Base-by-base conservation (phyloP, 164 flowering plant genomes). In the Piper betle region DNA sequence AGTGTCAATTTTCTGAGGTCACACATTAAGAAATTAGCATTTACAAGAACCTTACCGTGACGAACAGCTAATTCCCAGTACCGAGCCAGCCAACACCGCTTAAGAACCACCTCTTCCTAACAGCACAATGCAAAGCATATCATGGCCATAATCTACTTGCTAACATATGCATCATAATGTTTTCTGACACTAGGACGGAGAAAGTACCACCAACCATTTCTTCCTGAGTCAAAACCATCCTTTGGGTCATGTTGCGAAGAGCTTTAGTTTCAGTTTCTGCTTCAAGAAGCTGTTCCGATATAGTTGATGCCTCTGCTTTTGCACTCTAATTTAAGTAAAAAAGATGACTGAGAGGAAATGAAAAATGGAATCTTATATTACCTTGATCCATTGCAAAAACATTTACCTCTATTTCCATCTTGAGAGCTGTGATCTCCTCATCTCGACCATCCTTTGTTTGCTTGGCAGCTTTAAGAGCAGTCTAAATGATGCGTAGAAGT, bases 21-120 rank as follows among this genome's bases (percentile, higher is more conserved):
- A n/a, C n/a, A n/a, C n/a, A n/a, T n/a, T n/a, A n/a, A n/a, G n/a
- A n/a, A n/a, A n/a, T n/a, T n/a, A n/a, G n/a, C n/a, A n/a, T n/a
- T n/a, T n/a, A n/a, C n/a, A n/a, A n/a, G n/a, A n/a, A n/a, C 8
- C 55, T 72, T 91, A 94, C 99, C 99, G 75, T 88, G 76, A 37
- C 79, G 82, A 63, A 86, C 86, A 72, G 99, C 96, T 70, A 94
- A 79, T 57, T 88, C 86, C 99, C 99, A 94, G 70, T 90, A 88
- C 41, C 99, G 97, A 79, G 97, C 87, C 72, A 94, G 95, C 99
- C 99, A 94, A 71, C 99, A 94, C 66, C 99, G 86, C 81, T 91
- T 94, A 57, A 91, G 82, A 67, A 94, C 99, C 71, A 94, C 97
- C 74, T 94, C 99, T 79, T 94, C 99, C 99, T 94, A 68, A 60